These are phyloP conservation scores for Trametes villosa DNA, from an alignment of 768 basidiomycete genomes.

Conservation along the genomic window DNA sequence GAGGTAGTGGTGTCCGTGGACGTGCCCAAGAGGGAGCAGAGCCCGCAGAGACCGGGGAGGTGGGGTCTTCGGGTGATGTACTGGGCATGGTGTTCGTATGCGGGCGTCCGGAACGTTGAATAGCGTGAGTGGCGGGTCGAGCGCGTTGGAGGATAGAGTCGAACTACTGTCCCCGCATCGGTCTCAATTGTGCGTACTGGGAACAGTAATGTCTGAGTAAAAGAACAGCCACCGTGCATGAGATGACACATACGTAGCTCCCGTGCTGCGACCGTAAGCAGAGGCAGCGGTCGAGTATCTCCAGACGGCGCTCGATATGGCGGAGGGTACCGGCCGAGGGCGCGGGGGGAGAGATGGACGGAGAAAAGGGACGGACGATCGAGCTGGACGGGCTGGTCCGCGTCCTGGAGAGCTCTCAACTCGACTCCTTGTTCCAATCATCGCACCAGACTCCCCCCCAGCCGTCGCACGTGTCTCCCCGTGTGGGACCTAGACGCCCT, in stretches of 20 bases:
- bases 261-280: background rate
- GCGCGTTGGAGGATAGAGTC: background rate
- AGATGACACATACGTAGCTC: constrained; percentile 3
- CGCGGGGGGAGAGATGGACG: background rate
- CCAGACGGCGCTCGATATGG: background rate
- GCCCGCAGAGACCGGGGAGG: constrained; percentile 21
- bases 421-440: constrained; percentile 3
- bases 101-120: background rate
- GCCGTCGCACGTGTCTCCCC: background rate
- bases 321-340: background rate
- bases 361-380: background rate
- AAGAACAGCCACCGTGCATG: constrained; percentile 6
- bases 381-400: background rate
- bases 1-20: constrained; percentile 73
- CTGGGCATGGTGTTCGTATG: constrained; percentile 32
- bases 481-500: background rate
- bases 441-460: constrained; percentile 10
- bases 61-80: constrained; percentile 24
- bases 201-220: background rate
- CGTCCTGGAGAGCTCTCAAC: too few species aligned
- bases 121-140: background rate
- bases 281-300: background rate
- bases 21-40: constrained; percentile 53
- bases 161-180: constrained; percentile 12
- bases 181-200: constrained; percentile 2